These are phyloP conservation scores for Aspergillus intermedius DNA, from an alignment of 2,329 filamentous ascomycete species.

Conservation along the genomic window DNA sequence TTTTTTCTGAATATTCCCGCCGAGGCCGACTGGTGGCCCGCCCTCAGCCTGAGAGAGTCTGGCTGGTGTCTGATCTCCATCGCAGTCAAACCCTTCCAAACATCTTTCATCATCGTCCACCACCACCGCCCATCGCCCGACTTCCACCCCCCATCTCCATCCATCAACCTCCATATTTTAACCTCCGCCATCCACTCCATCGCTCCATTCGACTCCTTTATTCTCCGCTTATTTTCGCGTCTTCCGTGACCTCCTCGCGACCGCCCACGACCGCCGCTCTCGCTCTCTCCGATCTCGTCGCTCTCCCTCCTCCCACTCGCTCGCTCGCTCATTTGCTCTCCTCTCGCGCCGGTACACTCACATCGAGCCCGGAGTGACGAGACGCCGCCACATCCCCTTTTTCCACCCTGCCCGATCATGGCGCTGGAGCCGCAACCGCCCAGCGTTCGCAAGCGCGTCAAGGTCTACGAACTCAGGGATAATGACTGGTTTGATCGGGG, in stretches of 20 bases:
- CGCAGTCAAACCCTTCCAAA: slow-evolving; percentile 10
- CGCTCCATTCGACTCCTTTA: slow-evolving; percentile 8
- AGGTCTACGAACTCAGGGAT: slow-evolving; percentile 96
- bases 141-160: too few relatives aligned
- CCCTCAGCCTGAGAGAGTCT: slow-evolving; percentile 2
- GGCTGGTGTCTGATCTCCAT: background rate
- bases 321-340: slow-evolving; percentile 16
- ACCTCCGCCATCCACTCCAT: slow-evolving; percentile 4
- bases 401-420: slow-evolving; percentile 35
- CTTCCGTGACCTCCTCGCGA: slow-evolving; percentile 7
- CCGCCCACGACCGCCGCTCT: slow-evolving; percentile 8
- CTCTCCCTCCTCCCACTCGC: slow-evolving; percentile 15
- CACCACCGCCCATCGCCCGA: background rate
- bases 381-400: slow-evolving; percentile 22
- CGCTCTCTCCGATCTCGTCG: slow-evolving; percentile 12
- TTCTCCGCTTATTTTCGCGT: slow-evolving; percentile 14
- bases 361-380: slow-evolving; percentile 33
- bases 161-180: slow-evolving; percentile 8
- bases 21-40: slow-evolving; percentile 29
- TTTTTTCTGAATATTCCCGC: slow-evolving; percentile 8
- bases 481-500: slow-evolving; percentile 99
- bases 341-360: slow-evolving; percentile 29
- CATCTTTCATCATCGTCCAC: slow-evolving; percentile 13
- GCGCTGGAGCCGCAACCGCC: slow-evolving; percentile 43
- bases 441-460: slow-evolving; percentile 63